Conservation (phyloP, 352 stramenopile species). For the Phytophthora megakarya region DNA sequence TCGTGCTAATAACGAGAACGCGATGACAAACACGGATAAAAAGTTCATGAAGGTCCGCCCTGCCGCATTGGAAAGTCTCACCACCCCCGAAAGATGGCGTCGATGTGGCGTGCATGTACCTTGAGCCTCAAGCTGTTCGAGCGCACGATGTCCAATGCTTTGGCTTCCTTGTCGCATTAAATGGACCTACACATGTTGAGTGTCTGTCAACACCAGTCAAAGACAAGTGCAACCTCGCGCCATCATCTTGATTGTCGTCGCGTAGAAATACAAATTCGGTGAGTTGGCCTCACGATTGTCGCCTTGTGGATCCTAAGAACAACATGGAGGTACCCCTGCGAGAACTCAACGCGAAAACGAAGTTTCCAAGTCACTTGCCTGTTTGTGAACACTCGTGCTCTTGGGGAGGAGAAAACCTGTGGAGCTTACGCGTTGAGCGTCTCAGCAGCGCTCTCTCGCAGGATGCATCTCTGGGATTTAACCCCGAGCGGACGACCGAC, state of each 20-base stretch:
- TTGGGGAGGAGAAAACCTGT: slow-evolving; percentile 31
- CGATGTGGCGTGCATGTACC: neutral
- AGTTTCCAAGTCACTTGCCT: neutral
- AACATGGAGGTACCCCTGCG: neutral
- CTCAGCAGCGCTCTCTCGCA: slow-evolving; percentile 19
- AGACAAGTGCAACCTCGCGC: neutral
- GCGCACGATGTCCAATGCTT: neutral
- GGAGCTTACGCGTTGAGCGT: slow-evolving; percentile 10
- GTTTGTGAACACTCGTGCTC: slow-evolving; percentile 25
- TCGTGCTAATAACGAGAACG: slow-evolving; percentile 1
- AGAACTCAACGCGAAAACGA: slow-evolving; percentile 13
- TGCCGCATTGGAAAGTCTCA: slow-evolving; percentile 25
- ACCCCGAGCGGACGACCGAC: slow-evolving; percentile 19
- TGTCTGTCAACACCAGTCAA: neutral
- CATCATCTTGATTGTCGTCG: neutral
- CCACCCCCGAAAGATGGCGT: slow-evolving; percentile 16
- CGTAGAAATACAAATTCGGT: slow-evolving; percentile 18
- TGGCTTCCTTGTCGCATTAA: neutral
- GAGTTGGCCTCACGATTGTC: slow-evolving; percentile 1
- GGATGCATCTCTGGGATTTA: slow-evolving; percentile 29
- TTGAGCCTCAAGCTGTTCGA: neutral
- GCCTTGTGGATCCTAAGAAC: neutral
- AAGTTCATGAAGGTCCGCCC: slow-evolving; percentile 23
- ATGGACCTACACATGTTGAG: neutral
- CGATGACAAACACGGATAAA: slow-evolving; percentile 21